These are phyloP conservation scores for Penicillium arizonense DNA, from an alignment of 495 filamentous ascomycete species.

Conservation along the genomic window DNA sequence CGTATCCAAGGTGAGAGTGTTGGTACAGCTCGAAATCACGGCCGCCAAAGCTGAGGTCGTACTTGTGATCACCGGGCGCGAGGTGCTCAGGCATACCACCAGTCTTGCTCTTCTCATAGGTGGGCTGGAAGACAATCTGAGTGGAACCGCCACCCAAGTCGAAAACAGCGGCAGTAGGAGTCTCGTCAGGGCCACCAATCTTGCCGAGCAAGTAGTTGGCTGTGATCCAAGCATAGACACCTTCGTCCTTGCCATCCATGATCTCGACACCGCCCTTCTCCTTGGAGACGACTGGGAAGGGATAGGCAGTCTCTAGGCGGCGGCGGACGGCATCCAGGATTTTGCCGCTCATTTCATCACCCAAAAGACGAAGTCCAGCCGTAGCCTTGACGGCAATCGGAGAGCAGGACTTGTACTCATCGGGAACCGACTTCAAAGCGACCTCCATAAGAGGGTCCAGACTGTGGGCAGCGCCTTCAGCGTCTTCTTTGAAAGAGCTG, in stretches of 20 bases:
- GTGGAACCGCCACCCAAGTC: constrained; percentile 96
- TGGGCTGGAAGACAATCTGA: constrained; percentile 97
- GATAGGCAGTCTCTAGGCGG: constrained; percentile 84
- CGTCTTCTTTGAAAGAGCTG: constrained; percentile 80
- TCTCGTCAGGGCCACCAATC: constrained; percentile 89
- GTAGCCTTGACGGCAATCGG: constrained; percentile 96
- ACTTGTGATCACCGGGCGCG: constrained; percentile 92
- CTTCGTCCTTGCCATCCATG: constrained; percentile 94
- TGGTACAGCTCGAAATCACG: constrained; percentile 94
- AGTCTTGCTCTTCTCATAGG: constrained; percentile 69
- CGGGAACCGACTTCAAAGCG: constrained; percentile 78
- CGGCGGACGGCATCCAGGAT: constrained; percentile 83
- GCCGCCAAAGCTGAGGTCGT: constrained; percentile 85
- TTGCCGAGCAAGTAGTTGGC: constrained; percentile 97
- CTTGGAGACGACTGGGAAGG: constrained; percentile 86
- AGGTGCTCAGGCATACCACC: constrained; percentile 89
- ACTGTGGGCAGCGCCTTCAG: constrained; percentile 83
- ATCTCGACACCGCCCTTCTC: constrained; percentile 86
- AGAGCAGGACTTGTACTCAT: constrained; percentile 81
- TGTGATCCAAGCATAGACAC: constrained; percentile 99
- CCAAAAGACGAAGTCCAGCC: constrained; percentile 83
- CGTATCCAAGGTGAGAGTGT: constrained; percentile 96
- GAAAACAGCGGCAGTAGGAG: constrained; percentile 88
- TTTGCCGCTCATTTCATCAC: constrained; percentile 72
- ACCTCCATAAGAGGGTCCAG: constrained; percentile 84